These are phyloP conservation scores for Hypholoma fasciculare DNA, from an alignment of 768 basidiomycete genomes.

Conservation along the genomic window DNA sequence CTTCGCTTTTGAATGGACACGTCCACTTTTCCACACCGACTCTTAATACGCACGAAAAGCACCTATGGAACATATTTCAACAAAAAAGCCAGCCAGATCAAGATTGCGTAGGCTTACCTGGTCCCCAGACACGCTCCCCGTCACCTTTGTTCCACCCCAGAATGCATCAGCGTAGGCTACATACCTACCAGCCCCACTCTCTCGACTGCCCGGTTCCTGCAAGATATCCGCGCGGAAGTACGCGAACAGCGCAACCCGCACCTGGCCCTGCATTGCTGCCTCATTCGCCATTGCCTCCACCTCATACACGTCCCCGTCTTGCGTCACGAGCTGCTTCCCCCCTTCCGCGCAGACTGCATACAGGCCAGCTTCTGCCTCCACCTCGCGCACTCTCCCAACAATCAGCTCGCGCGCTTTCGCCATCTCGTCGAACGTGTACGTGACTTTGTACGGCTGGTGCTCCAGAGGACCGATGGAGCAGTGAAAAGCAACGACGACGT, in stretches of 20 bases:
- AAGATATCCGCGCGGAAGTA: slow-evolving; percentile 9
- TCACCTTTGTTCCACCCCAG: slow-evolving; percentile 9
- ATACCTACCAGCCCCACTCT: slow-evolving; percentile 1
- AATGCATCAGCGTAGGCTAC: slow-evolving; percentile 9
- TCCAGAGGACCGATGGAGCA: slow-evolving; percentile 9
- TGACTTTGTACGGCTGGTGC: slow-evolving; percentile 11
- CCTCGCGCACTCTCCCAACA: slow-evolving; percentile 1
- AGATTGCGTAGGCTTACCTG: background rate
- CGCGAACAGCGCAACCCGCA: slow-evolving; percentile 3
- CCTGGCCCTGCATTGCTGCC: slow-evolving; percentile 3
- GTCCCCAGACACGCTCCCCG: background rate
- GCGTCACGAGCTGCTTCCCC: slow-evolving; percentile 11
- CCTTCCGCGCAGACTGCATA: slow-evolving; percentile 3
- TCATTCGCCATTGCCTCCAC: slow-evolving; percentile 7
- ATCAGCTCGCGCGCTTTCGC: slow-evolving; percentile 5
- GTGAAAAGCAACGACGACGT: slow-evolving; percentile 9
- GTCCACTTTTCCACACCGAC: background rate
- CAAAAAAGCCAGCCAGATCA: background rate
- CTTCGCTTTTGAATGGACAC: background rate
- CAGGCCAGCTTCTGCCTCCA: slow-evolving; percentile 1
- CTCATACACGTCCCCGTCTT: slow-evolving; percentile 8
- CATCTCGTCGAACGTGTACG: slow-evolving; percentile 4
- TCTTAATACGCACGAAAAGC: slow-evolving; percentile 6
- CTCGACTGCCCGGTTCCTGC: background rate
- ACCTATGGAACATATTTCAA: slow-evolving; percentile 1